Evolutionary conservation across 2,329 filamentous ascomycete species (phyloP).

Genomic region (Aspergillus sp.): DNA sequence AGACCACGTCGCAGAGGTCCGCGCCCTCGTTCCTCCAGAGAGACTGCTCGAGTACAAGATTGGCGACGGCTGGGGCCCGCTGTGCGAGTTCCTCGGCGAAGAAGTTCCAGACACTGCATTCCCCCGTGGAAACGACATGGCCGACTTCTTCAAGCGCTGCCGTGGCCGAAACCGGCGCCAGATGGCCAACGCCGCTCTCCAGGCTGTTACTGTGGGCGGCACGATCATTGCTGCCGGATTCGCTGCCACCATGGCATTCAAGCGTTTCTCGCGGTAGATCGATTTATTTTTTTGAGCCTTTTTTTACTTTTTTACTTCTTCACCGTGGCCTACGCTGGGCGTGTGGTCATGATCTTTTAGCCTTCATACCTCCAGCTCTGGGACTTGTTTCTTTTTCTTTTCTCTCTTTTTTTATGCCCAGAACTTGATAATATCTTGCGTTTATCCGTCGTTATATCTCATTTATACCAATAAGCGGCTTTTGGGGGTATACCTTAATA

Average conservation of each 20-base stretch:
- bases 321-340: slow-evolving; percentile 5
- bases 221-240: slow-evolving; percentile 48
- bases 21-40: slow-evolving; percentile 48
- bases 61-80: slow-evolving; percentile 54
- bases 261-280: slow-evolving; percentile 36
- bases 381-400: background rate
- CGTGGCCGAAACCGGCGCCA: slow-evolving; percentile 54
- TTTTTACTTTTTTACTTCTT: background rate
- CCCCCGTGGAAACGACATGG: slow-evolving; percentile 55
- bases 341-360: background rate
- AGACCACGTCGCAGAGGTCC: slow-evolving; percentile 56
- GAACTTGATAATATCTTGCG: background rate
- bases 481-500: background rate
- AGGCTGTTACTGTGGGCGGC: slow-evolving; percentile 51
- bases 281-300: background rate
- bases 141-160: slow-evolving; percentile 57
- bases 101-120: slow-evolving; percentile 52
- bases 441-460: background rate
- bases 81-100: slow-evolving; percentile 56
- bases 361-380: background rate
- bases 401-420: background rate
- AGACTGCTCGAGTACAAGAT: slow-evolving; percentile 56
- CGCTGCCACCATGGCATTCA: slow-evolving; percentile 41
- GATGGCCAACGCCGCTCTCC: slow-evolving; percentile 56
- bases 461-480: slow-evolving; percentile 7